Percentiles rank a stretch among this genome's conserved stretches.
Conservation (phyloP, 768 basidiomycete genomes). For the Hypsizygus marmoreus region DNA sequence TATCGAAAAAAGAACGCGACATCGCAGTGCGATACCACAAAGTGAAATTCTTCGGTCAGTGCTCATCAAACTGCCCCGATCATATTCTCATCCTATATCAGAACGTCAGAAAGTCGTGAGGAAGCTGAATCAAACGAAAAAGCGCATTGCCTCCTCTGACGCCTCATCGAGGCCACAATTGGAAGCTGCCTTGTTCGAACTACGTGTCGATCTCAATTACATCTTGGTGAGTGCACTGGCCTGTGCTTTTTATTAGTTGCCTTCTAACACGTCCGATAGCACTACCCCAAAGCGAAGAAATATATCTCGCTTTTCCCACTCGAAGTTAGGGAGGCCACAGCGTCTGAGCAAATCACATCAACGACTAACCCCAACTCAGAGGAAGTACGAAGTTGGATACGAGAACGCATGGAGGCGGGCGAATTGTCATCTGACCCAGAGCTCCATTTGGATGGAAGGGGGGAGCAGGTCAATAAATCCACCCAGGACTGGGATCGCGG, state of each 20-base stretch:
- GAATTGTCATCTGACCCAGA: slow-evolving; percentile 67
- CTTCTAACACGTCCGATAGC: slow-evolving; percentile 40
- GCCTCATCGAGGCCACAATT: slow-evolving; percentile 42
- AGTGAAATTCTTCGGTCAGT: slow-evolving; percentile 90
- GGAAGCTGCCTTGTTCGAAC: slow-evolving; percentile 51
- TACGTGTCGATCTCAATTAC: slow-evolving; percentile 91
- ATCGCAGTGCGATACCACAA: slow-evolving; percentile 83
- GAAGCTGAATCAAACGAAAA: slow-evolving; percentile 72
- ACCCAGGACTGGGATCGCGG: slow-evolving; percentile 8
- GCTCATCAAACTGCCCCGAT: neutral
- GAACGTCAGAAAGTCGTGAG: slow-evolving; percentile 87
- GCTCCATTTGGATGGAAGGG: slow-evolving; percentile 28
- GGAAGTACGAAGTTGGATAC: slow-evolving; percentile 61
- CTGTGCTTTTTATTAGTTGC: neutral
- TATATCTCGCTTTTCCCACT: slow-evolving; percentile 91
- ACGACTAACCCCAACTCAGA: slow-evolving; percentile 55
- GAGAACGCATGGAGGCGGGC: slow-evolving; percentile 58
- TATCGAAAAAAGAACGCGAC: slow-evolving; percentile 65
- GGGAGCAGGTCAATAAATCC: slow-evolving; percentile 7
- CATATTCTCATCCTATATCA: slow-evolving; percentile 26
- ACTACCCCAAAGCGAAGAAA: slow-evolving; percentile 83
- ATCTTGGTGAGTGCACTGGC: slow-evolving; percentile 58
- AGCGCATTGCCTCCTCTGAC: slow-evolving; percentile 40
- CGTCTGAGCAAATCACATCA: slow-evolving; percentile 25
- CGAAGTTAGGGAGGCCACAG: slow-evolving; percentile 44